phyloP scores from a whole-genome alignment of 2,329 filamentous ascomycete genomes.

The Monosporascus sp. region DNA sequence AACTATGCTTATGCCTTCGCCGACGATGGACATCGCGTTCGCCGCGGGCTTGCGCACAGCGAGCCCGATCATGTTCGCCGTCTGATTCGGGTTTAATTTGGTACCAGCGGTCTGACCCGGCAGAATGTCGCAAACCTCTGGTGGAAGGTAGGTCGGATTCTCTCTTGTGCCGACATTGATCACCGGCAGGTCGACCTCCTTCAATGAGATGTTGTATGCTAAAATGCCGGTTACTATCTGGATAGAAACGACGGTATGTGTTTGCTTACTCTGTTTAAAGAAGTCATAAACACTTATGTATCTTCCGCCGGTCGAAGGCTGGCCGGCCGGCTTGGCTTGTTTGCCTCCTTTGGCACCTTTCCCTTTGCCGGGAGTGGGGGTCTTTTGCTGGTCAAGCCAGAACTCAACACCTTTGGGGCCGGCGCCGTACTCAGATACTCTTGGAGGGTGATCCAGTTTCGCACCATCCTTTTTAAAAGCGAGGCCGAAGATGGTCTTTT shows the following conservation, averaged over 20 bases:
- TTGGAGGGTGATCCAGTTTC: slow-evolving; percentile 18
- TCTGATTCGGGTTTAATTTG: slow-evolving; percentile 47
- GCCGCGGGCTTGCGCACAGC: slow-evolving; percentile 50
- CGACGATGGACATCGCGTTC: slow-evolving; percentile 52
- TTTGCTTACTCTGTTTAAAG: slow-evolving; percentile 36
- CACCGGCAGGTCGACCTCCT: slow-evolving; percentile 37
- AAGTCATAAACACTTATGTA: slow-evolving; percentile 49
- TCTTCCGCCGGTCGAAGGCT: slow-evolving; percentile 23
- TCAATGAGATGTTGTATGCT: slow-evolving; percentile 31
- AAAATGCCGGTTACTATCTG: background rate
- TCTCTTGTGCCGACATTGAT: slow-evolving; percentile 53
- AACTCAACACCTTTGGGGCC: slow-evolving; percentile 50
- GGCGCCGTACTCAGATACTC: slow-evolving; percentile 30
- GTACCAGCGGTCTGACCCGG: slow-evolving; percentile 49
- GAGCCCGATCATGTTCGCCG: slow-evolving; percentile 53
- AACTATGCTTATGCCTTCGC: slow-evolving; percentile 41
- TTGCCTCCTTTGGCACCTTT: slow-evolving; percentile 20
- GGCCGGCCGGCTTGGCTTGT: slow-evolving; percentile 23
- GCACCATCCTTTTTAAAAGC: slow-evolving; percentile 29
- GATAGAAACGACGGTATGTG: background rate
- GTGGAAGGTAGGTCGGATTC: slow-evolving; percentile 52
- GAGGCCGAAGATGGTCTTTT: slow-evolving; percentile 32
- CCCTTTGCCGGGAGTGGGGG: slow-evolving; percentile 9
- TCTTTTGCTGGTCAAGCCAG: slow-evolving; percentile 32
- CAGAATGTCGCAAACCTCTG: slow-evolving; percentile 50